Percentiles rank a stretch among this genome's conserved stretches.
These are phyloP conservation scores for Naematelia encephala DNA, from an alignment of 768 basidiomycete genomes.

Conservation along the genomic window DNA sequence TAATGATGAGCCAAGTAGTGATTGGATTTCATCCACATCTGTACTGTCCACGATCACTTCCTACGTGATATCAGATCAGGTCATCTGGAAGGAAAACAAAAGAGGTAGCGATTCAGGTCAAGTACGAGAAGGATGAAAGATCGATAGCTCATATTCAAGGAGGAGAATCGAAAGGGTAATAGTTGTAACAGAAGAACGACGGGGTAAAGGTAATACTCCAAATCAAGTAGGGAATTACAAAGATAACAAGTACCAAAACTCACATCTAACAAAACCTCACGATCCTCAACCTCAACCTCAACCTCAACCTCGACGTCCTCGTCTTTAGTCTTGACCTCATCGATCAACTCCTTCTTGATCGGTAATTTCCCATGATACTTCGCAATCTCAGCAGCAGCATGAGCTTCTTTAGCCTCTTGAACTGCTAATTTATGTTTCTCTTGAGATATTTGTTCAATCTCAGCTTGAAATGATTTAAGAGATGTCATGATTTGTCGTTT, in stretches of 20 bases:
- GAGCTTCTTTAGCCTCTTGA: slow-evolving; percentile 30
- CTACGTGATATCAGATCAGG: slow-evolving; percentile 13
- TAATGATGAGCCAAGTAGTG: slow-evolving; percentile 25
- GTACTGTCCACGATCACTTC: slow-evolving; percentile 18
- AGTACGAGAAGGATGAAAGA: background rate
- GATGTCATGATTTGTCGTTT: slow-evolving; percentile 30
- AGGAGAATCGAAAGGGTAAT: too few relatives aligned
- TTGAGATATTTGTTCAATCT: slow-evolving; percentile 38
- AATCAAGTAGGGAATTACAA: too few relatives aligned
- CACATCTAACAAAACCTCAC: slow-evolving; percentile 31
- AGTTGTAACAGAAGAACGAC: too few relatives aligned
- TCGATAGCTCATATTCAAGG: too few relatives aligned
- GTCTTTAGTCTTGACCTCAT: slow-evolving; percentile 11
- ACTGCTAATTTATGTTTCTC: slow-evolving; percentile 29
- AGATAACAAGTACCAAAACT: slow-evolving; percentile 6
- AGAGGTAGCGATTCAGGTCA: background rate
- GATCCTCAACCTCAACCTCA: background rate
- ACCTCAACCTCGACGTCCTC: background rate
- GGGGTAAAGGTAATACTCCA: too few relatives aligned
- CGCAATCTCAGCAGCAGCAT: slow-evolving; percentile 37
- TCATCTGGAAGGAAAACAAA: background rate
- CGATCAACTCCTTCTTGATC: slow-evolving; percentile 19
- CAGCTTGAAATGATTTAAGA: slow-evolving; percentile 48
- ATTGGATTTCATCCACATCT: slow-evolving; percentile 21
- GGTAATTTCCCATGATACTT: slow-evolving; percentile 41